A percentile compares a stretch with the other conserved stretches of the same genome.
Evolutionary conservation across 148 eudicot genomes (phyloP).

Genomic region (Chenopodium quinoa): DNA sequence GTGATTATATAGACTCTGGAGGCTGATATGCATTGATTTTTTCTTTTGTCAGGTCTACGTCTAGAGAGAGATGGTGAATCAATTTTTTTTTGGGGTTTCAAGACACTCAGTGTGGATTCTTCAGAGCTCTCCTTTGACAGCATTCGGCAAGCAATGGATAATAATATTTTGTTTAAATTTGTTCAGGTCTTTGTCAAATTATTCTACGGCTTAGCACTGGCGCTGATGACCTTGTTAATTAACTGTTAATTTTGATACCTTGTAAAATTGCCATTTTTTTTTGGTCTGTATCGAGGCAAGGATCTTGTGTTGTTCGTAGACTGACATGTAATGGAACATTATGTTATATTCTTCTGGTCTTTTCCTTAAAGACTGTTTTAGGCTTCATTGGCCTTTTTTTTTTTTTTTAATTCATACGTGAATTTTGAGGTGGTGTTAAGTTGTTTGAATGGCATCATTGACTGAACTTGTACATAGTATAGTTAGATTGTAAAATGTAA

Average conservation of each 20-base stretch:
- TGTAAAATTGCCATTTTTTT: constrained; percentile 42
- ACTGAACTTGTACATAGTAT: not conserved
- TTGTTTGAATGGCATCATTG: not conserved
- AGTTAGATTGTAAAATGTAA: not conserved
- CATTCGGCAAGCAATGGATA: constrained; percentile 31
- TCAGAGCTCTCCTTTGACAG: constrained; percentile 36
- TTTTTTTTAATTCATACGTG: not conserved
- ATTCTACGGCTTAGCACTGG: constrained; percentile 23
- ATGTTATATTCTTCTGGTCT: constrained; percentile 5
- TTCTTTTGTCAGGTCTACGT: constrained; percentile 39
- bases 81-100: constrained; percentile 15
- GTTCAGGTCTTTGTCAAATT: constrained; percentile 27
- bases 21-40: constrained; percentile 17
- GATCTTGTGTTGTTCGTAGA: constrained; percentile 34
- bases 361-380: not conserved
- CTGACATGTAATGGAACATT: constrained; percentile 27
- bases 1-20: not conserved
- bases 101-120: constrained; percentile 33
- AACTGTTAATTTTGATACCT: constrained; percentile 30
- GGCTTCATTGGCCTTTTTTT: constrained; percentile 5
- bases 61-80: constrained; percentile 56
- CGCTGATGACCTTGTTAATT: constrained; percentile 22
- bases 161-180: constrained; percentile 30
- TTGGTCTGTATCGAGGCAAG: constrained; percentile 33
- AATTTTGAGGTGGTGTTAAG: not conserved